Evolutionary conservation across 345 rosid genomes (phyloP).

Genomic region (Viola odorata): DNA sequence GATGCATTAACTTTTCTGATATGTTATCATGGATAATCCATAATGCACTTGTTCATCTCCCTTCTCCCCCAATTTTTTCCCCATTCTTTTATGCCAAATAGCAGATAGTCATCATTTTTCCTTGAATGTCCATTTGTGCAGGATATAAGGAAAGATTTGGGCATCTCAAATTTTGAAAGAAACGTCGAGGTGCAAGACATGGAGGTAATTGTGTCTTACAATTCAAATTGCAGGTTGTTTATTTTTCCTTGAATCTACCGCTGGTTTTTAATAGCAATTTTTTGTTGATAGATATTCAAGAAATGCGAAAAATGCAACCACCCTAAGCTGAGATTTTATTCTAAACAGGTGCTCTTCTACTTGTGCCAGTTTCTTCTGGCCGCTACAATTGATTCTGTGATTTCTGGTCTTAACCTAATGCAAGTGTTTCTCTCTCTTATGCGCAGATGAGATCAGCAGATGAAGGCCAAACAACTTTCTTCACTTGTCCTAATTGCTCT

Average conservation of each 20-base stretch:
- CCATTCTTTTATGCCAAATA: not conserved
- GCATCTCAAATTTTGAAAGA: slow-evolving; percentile 23
- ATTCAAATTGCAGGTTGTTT: not conserved
- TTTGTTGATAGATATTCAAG: slow-evolving; percentile 15
- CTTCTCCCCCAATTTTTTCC: not conserved
- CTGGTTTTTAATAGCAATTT: not conserved
- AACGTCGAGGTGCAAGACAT: not conserved
- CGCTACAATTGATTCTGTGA: too few relatives aligned
- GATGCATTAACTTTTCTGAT: not conserved
- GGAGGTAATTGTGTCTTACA: not conserved
- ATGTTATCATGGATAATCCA: not conserved
- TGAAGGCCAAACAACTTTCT: slow-evolving; percentile 24
- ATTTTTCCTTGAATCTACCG: not conserved
- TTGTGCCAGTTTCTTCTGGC: not conserved
- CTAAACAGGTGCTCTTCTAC: slow-evolving; percentile 14
- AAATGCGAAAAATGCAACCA: slow-evolving; percentile 19
- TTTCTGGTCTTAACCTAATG: not conserved
- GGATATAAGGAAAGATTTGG: slow-evolving; percentile 24
- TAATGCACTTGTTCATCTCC: not conserved
- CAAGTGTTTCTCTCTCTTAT: not conserved
- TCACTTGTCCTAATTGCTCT: slow-evolving; percentile 10
- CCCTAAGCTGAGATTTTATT: slow-evolving; percentile 20
- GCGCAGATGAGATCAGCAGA: slow-evolving; percentile 25
- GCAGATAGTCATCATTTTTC: not conserved
- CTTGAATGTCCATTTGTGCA: not conserved